A percentile compares a stretch with the other conserved stretches of the same genome.
Conservation (phyloP, 148 eudicot genomes). For the Pouteria glomerata region DNA sequence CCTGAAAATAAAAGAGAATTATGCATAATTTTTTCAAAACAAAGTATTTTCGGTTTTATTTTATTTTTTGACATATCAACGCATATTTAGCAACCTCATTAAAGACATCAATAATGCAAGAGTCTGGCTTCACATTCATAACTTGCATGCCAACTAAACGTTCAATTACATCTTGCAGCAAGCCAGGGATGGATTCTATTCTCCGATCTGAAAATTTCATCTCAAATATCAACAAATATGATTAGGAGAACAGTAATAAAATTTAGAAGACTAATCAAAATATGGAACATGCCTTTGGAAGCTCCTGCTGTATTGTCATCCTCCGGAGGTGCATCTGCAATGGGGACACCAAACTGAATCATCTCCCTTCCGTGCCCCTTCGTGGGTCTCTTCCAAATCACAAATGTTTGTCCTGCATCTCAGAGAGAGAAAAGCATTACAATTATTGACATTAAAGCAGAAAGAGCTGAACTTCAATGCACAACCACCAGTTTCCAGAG, state of each 20-base stretch:
- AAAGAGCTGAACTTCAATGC: conserved; percentile 30
- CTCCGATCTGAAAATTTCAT: conserved; percentile 36
- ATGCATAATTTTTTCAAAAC: background rate
- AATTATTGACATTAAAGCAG: background rate
- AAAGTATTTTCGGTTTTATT: no score
- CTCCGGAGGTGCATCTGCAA: conserved; percentile 39
- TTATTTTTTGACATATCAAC: background rate
- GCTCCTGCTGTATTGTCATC: conserved; percentile 24
- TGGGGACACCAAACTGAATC: conserved; percentile 56
- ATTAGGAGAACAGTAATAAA: conserved; percentile 4
- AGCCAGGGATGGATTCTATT: conserved; percentile 49
- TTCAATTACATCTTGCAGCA: conserved; percentile 43
- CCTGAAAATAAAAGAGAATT: conserved; percentile 26
- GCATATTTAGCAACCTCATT: conserved; percentile 41
- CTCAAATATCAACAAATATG: conserved; percentile 14
- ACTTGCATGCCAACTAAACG: conserved; percentile 35
- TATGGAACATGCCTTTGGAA: conserved; percentile 30
- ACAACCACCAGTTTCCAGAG: background rate
- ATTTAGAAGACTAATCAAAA: background rate
- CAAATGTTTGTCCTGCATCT: conserved; percentile 47
- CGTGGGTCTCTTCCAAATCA: conserved; percentile 44
- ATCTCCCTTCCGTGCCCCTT: conserved; percentile 66
- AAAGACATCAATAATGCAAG: conserved; percentile 52
- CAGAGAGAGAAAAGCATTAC: background rate
- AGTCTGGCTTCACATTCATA: conserved; percentile 46